Conservation (phyloP, 139 green algal genomes). For the Volvox reticuliferus region DNA sequence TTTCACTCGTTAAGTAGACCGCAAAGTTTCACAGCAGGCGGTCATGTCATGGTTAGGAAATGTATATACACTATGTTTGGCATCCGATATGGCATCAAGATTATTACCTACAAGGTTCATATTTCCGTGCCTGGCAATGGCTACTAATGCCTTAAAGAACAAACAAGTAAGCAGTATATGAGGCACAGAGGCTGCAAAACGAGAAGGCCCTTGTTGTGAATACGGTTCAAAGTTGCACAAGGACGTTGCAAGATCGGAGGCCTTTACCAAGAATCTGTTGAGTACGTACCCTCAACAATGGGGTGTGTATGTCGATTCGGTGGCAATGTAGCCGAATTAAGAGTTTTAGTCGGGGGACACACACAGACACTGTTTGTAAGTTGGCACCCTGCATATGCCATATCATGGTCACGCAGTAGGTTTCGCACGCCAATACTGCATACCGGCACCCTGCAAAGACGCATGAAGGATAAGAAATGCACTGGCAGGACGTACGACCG, state of each 20-base stretch:
- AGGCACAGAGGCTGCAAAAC: conserved; percentile 67
- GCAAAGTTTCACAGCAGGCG: background rate
- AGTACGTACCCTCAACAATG: conserved; percentile 78
- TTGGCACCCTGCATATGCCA: background rate
- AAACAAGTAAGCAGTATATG: conserved; percentile 62
- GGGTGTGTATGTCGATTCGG: conserved; percentile 45
- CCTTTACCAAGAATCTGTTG: conserved; percentile 85
- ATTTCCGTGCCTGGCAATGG: background rate
- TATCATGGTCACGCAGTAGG: too few relatives aligned
- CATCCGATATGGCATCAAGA: conserved; percentile 14
- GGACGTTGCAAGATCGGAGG: conserved; percentile 81
- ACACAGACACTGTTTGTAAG: conserved; percentile 15
- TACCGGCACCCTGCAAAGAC: too few relatives aligned
- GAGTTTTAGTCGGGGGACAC: too few relatives aligned
- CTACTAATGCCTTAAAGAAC: conserved; percentile 50
- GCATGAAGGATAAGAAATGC: too few relatives aligned
- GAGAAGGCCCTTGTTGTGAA: conserved; percentile 82
- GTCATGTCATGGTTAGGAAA: conserved; percentile 1
- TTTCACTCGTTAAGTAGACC: too few relatives aligned
- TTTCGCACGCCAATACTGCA: too few relatives aligned
- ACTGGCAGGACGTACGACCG: too few relatives aligned
- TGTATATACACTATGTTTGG: too few relatives aligned
- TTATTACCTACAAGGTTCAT: conserved; percentile 23
- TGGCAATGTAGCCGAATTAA: background rate
- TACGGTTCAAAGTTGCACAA: conserved; percentile 84